Conservation (phyloP, 2,329 filamentous ascomycete species). For the Trichophyton simii region DNA sequence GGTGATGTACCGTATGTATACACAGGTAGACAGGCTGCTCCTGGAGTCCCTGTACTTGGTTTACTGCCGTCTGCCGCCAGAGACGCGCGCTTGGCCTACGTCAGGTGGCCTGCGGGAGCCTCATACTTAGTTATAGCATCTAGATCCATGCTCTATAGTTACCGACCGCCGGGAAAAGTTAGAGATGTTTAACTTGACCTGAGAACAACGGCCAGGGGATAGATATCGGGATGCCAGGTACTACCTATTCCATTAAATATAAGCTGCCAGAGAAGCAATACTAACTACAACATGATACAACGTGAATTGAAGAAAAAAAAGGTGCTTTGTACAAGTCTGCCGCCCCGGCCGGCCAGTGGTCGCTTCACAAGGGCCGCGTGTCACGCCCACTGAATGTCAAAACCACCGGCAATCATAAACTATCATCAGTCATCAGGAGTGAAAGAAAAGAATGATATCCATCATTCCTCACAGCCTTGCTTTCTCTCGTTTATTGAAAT, state of each 20-base stretch:
- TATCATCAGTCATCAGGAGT: background rate
- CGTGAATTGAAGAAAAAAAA: background rate
- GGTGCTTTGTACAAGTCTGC: background rate
- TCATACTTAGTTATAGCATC: background rate
- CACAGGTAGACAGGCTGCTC: no score
- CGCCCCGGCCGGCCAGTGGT: background rate
- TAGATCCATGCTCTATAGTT: background rate
- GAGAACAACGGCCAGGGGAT: background rate
- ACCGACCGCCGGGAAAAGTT: background rate
- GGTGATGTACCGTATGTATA: no score
- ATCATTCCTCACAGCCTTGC: background rate
- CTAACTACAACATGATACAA: background rate
- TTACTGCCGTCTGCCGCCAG: no score
- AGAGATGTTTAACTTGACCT: background rate
- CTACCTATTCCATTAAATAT: background rate
- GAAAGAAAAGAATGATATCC: no score
- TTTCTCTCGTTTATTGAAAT: conserved; percentile 7
- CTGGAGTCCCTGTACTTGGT: no score
- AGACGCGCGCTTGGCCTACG: background rate
- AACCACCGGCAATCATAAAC: no score
- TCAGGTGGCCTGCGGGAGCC: background rate
- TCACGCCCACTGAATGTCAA: no score
- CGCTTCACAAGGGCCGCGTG: background rate
- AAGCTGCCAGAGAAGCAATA: background rate
- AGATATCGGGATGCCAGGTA: background rate